Percentiles rank a stretch among this genome's conserved stretches.
phyloP scores from a whole-genome alignment of 164 flowering plant species.

The Saururus chinensis region DNA sequence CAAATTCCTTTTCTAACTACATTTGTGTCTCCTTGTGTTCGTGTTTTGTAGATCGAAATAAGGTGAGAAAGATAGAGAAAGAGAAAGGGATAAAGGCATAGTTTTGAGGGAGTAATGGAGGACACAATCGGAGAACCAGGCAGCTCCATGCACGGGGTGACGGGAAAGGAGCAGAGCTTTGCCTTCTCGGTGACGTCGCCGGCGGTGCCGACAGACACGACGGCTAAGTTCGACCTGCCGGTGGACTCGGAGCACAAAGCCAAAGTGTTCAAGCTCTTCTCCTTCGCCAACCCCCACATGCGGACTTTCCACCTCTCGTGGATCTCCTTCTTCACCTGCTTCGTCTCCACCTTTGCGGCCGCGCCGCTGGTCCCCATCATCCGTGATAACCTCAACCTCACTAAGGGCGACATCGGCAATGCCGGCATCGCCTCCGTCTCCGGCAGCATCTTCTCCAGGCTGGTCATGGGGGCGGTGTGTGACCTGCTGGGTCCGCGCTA shows the following conservation, averaged over 20 bases:
- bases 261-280: constrained; percentile 35
- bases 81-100: too few species aligned
- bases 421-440: constrained; percentile 78
- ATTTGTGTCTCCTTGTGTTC: too few species aligned
- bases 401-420: constrained; percentile 46
- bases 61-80: too few species aligned
- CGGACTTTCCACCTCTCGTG: constrained; percentile 65
- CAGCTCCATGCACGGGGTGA: constrained; percentile 37
- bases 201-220: constrained; percentile 17
- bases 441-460: constrained; percentile 61
- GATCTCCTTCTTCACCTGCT: constrained; percentile 72
- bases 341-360: constrained; percentile 70
- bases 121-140: constrained; percentile 24
- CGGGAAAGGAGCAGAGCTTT: constrained; percentile 19
- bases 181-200: constrained; percentile 26
- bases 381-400: constrained; percentile 59
- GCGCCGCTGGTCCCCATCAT: constrained; percentile 77
- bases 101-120: constrained; percentile 5
- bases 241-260: constrained; percentile 76
- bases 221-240: constrained; percentile 32
- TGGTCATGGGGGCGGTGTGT: constrained; percentile 66
- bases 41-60: too few species aligned
- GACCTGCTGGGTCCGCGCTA: constrained; percentile 62
- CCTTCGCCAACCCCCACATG: constrained; percentile 67
- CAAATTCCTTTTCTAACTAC: too few species aligned